Conservation (phyloP, 805 yeast genomes). For the Candida tibetensis region DNA sequence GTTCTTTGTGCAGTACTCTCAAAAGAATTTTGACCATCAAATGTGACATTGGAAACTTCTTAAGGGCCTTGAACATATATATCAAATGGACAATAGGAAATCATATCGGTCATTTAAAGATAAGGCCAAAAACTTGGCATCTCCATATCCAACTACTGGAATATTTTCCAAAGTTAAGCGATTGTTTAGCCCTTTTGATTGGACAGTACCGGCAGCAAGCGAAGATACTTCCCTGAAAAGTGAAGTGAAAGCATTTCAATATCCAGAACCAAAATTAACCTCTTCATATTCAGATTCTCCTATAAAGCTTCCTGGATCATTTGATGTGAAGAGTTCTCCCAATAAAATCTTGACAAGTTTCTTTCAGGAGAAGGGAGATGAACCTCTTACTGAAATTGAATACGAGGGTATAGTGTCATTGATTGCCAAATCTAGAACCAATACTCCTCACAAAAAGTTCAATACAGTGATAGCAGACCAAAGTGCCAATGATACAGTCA, state of each 20-base stretch:
- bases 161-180: constrained; percentile 28
- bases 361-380: constrained; percentile 70
- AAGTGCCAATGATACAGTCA: not conserved
- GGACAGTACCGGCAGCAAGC: not conserved
- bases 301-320: constrained; percentile 10
- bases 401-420: constrained; percentile 77
- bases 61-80: not conserved
- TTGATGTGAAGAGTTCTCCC: constrained; percentile 18
- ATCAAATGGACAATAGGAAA: constrained; percentile 35
- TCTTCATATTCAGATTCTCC: not conserved
- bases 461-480: not conserved
- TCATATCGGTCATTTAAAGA: constrained; percentile 29
- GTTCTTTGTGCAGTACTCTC: constrained; percentile 3
- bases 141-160: constrained; percentile 25
- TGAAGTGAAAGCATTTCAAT: constrained; percentile 2
- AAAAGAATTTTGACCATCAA: constrained; percentile 3
- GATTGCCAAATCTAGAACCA: constrained; percentile 15
- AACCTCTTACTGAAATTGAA: constrained; percentile 71
- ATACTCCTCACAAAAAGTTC: constrained; percentile 1
- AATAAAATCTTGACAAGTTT: constrained; percentile 66
- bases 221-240: not conserved
- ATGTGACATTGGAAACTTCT: not conserved
- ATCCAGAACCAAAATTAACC: constrained; percentile 1
- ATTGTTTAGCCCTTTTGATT: constrained; percentile 15
- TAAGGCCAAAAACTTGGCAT: constrained; percentile 17